phyloP scores from a whole-genome alignment of 768 basidiomycete genomes.

The Asterophora parasitica region DNA sequence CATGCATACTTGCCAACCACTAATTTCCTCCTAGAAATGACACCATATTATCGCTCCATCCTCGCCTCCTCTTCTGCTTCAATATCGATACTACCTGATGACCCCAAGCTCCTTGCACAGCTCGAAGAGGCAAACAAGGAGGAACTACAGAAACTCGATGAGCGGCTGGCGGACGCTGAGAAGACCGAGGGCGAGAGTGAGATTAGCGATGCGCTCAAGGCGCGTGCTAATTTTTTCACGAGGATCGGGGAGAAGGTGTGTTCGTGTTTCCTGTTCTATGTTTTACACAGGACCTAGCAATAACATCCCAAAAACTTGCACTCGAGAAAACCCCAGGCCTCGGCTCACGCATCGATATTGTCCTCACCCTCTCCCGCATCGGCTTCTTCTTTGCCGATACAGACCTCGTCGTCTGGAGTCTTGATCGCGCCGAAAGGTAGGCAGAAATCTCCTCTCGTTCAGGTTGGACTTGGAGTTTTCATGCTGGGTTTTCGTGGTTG shows the following conservation, averaged over 20 bases:
- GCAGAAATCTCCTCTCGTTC: too few relatives aligned
- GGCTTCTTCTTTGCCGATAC: slow-evolving; percentile 88
- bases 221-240: slow-evolving; percentile 80
- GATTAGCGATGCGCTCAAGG: slow-evolving; percentile 82
- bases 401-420: slow-evolving; percentile 60
- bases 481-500: too few relatives aligned
- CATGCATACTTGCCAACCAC: background rate
- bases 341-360: slow-evolving; percentile 90
- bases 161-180: slow-evolving; percentile 77
- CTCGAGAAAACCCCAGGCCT: slow-evolving; percentile 90
- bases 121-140: slow-evolving; percentile 70
- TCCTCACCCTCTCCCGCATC: slow-evolving; percentile 81
- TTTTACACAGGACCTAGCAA: slow-evolving; percentile 70
- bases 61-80: slow-evolving; percentile 42
- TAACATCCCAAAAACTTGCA: slow-evolving; percentile 78
- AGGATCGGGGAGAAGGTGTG: slow-evolving; percentile 79
- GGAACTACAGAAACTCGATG: slow-evolving; percentile 71
- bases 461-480: too few relatives aligned
- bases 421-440: slow-evolving; percentile 81
- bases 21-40: slow-evolving; percentile 61
- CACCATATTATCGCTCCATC: slow-evolving; percentile 62
- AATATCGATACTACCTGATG: slow-evolving; percentile 37
- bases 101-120: slow-evolving; percentile 45
- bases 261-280: too few relatives aligned
- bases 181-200: slow-evolving; percentile 92